Conservation (phyloP, 805 yeast species). For the Zygosaccharomyces bisporus region DNA sequence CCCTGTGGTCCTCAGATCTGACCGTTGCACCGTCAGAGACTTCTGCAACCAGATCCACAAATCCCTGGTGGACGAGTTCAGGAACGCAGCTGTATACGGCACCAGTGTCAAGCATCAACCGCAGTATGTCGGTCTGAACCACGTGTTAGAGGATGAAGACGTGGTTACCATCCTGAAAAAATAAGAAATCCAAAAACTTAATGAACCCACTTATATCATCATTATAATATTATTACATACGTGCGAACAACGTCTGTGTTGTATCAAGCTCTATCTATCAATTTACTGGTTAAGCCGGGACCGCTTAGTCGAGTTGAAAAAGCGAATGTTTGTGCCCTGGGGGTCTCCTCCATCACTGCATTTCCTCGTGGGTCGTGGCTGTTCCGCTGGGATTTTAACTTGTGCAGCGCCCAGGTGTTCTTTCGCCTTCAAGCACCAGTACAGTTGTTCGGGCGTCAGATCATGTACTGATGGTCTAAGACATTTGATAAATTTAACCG, state of each 20-base stretch:
- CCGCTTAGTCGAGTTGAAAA: slow-evolving; percentile 5
- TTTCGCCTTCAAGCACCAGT: slow-evolving; percentile 25
- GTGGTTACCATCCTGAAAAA: slow-evolving; percentile 92
- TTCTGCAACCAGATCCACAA: slow-evolving; percentile 97
- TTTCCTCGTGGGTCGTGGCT: neutral
- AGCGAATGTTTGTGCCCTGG: neutral
- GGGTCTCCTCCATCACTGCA: neutral
- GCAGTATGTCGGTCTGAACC: slow-evolving; percentile 87
- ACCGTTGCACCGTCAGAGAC: slow-evolving; percentile 83
- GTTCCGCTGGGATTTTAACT: neutral
- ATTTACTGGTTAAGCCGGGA: slow-evolving; percentile 8
- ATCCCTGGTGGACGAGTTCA: slow-evolving; percentile 87
- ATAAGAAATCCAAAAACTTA: slow-evolving; percentile 17
- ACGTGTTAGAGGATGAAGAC: slow-evolving; percentile 88
- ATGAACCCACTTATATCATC: neutral
- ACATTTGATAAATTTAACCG: slow-evolving; percentile 29
- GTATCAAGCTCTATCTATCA: neutral
- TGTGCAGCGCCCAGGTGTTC: slow-evolving; percentile 18
- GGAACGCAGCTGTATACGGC: slow-evolving; percentile 90
- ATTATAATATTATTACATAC: slow-evolving; percentile 2
- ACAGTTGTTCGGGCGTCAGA: slow-evolving; percentile 22
- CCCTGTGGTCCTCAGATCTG: slow-evolving; percentile 87
- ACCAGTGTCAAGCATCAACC: slow-evolving; percentile 97
- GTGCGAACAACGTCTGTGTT: neutral
- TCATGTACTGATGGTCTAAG: slow-evolving; percentile 25